phyloP scores from a whole-genome alignment of 345 rosid genomes.

The Nephelium lappaceum region DNA sequence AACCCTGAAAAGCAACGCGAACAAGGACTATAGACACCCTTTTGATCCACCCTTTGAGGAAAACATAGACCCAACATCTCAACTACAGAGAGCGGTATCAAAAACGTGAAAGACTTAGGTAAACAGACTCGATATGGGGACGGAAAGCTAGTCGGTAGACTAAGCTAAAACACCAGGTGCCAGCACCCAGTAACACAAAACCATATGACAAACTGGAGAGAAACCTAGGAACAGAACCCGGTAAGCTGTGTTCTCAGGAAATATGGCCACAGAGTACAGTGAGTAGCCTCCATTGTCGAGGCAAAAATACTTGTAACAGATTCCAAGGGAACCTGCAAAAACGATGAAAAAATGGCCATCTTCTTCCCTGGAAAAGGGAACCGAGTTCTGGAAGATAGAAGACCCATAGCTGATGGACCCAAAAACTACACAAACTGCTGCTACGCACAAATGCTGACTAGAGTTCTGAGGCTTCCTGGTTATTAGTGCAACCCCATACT shows the following conservation, averaged over 20 bases:
- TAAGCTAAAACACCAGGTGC: slow-evolving; percentile 46
- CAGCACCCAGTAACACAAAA: slow-evolving; percentile 39
- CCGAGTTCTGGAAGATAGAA: slow-evolving; percentile 35
- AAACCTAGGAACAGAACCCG: slow-evolving; percentile 40
- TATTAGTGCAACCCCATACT: slow-evolving; percentile 17
- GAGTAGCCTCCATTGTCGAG: slow-evolving; percentile 21
- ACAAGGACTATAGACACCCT: background rate
- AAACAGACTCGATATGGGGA: slow-evolving; percentile 26
- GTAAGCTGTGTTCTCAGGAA: slow-evolving; percentile 52
- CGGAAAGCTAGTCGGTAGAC: slow-evolving; percentile 31
- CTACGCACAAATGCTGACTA: slow-evolving; percentile 32
- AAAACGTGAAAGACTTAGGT: slow-evolving; percentile 31
- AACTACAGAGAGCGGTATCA: slow-evolving; percentile 27
- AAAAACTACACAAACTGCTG: slow-evolving; percentile 55
- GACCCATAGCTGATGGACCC: slow-evolving; percentile 69
- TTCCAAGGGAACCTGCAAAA: slow-evolving; percentile 57
- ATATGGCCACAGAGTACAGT: slow-evolving; percentile 35
- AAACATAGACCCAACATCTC: slow-evolving; percentile 40
- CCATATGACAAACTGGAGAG: slow-evolving; percentile 7
- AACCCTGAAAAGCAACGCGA: slow-evolving; percentile 30
- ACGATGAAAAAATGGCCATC: slow-evolving; percentile 43
- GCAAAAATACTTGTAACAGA: slow-evolving; percentile 47
- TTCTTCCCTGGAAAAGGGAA: slow-evolving; percentile 61
- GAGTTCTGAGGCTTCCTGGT: slow-evolving; percentile 21
- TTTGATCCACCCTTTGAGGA: slow-evolving; percentile 27